Base-by-base conservation (phyloP, 352 stramenopile genomes). In the Phytophthora sojae region DNA sequence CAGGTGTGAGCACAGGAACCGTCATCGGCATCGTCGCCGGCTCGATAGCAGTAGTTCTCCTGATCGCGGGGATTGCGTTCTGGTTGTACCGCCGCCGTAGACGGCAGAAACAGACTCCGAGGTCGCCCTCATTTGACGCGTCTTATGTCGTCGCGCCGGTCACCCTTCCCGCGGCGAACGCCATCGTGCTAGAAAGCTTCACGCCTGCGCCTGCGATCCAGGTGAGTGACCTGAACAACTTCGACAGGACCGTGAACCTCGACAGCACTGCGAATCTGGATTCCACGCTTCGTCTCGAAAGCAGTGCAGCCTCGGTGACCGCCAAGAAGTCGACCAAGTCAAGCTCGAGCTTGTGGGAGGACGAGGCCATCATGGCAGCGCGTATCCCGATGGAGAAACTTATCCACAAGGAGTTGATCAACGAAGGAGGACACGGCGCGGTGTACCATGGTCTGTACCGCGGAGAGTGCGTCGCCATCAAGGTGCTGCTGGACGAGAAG, bases 301-400 rank as follows among this genome's bases (percentile, higher is more conserved):
- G 60, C 53, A 75, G 64, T n/a, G 21, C 45, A 3, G 45, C 19
- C 0, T 70, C 68, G 0, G 25, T 66, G 11, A 25, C 53, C 37
- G 49, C 35, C n/a, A 65, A 68, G 55, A 51, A 54, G 29, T 53
- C 57, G 14, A 61, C 9, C 17, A 61, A 70, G 55, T 51, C 45
- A 1, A 57, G 30, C 8, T 58, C 50, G 0, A 65, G 25, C 42
- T 68, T 80, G 52, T 85, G 80, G 80, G 76, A 86, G 25, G 76
- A 83, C 29, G 65, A 73, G 58, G 37, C 52, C 0, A 74, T 85
- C 51, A 17, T 64, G 1, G 66, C 68, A 30, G 77, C 73, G 8
- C 76, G 83, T 12, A 85, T 91, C 39, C 79, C 80, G 6, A 76
- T 82, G 64, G 79, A 88, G 42, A 86, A 88, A 59, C 51, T 91